A percentile compares a stretch with the other conserved stretches of the same genome.
These are phyloP conservation scores for Copromyces sp. DNA, from an alignment of 495 filamentous ascomycete species.

Conservation along the genomic window DNA sequence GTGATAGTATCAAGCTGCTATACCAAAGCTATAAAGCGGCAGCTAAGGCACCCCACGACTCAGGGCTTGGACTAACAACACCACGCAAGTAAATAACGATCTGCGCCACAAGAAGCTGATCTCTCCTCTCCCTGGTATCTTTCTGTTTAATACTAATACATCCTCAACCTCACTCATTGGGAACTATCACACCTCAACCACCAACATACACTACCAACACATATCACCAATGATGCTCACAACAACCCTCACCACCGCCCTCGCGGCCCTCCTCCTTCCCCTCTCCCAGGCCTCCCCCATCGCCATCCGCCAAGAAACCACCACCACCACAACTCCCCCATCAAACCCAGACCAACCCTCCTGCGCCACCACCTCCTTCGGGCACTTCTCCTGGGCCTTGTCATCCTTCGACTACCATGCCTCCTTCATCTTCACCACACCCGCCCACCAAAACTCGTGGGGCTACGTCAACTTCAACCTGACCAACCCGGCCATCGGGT, in stretches of 20 bases:
- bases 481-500: constrained; percentile 26
- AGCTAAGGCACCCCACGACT: background rate
- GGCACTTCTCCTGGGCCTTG: constrained; percentile 25
- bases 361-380: constrained; percentile 24
- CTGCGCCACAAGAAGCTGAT: background rate
- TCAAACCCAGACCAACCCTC: background rate
- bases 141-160: background rate
- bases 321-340: background rate
- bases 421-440: constrained; percentile 31
- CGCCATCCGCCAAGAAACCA: constrained; percentile 2
- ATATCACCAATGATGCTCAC: background rate
- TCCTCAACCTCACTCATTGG: background rate
- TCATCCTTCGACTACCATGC: constrained; percentile 30
- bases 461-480: constrained; percentile 35
- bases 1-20: background rate
- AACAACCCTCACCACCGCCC: background rate
- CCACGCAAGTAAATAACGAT: background rate
- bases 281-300: background rate
- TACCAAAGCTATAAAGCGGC: background rate
- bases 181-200: background rate
- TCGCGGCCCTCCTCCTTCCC: constrained; percentile 4
- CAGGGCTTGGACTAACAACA: background rate
- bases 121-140: background rate
- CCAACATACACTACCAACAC: background rate
- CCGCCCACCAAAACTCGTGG: constrained; percentile 34